Conservation (phyloP, 2,329 filamentous ascomycete species). For the Monilinia fructicola region DNA sequence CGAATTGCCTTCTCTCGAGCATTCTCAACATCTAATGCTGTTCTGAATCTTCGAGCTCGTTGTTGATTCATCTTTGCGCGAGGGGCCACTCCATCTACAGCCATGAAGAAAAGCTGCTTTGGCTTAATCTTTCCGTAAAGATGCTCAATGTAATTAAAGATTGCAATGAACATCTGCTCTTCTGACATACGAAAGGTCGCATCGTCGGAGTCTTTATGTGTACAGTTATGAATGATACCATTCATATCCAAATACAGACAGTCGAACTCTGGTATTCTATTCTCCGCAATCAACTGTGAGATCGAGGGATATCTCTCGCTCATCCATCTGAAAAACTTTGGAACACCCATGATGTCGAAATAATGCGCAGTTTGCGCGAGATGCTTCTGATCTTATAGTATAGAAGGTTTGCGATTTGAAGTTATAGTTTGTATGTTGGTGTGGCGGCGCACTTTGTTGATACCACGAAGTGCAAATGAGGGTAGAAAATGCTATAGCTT, state of each 20-base stretch:
- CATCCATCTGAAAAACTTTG: slow-evolving; percentile 71
- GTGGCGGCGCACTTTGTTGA: slow-evolving; percentile 33
- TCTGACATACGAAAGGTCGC: slow-evolving; percentile 90
- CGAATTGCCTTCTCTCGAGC: slow-evolving; percentile 88
- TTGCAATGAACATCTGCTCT: slow-evolving; percentile 99
- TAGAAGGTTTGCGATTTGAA: slow-evolving; percentile 24
- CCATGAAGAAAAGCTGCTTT: slow-evolving; percentile 99
- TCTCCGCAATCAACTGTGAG: slow-evolving; percentile 97
- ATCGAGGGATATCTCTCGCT: slow-evolving; percentile 98
- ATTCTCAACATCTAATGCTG: slow-evolving; percentile 84
- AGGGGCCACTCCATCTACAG: slow-evolving; percentile 94
- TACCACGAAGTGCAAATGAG: slow-evolving; percentile 33
- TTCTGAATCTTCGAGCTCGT: slow-evolving; percentile 89
- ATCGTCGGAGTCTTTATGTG: slow-evolving; percentile 74
- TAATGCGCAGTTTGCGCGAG: slow-evolving; percentile 8
- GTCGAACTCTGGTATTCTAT: slow-evolving; percentile 98
- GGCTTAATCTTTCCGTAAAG: slow-evolving; percentile 98
- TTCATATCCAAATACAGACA: slow-evolving; percentile 98
- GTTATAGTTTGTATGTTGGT: slow-evolving; percentile 20
- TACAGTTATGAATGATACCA: slow-evolving; percentile 99
- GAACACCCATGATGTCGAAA: slow-evolving; percentile 51
- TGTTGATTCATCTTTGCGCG: slow-evolving; percentile 99
- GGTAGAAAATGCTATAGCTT: not conserved
- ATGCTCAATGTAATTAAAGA: slow-evolving; percentile 99
- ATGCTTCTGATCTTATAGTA: slow-evolving; percentile 18